Conservation (phyloP, 306 rosid genomes). For the Castanopsis chinensis region DNA sequence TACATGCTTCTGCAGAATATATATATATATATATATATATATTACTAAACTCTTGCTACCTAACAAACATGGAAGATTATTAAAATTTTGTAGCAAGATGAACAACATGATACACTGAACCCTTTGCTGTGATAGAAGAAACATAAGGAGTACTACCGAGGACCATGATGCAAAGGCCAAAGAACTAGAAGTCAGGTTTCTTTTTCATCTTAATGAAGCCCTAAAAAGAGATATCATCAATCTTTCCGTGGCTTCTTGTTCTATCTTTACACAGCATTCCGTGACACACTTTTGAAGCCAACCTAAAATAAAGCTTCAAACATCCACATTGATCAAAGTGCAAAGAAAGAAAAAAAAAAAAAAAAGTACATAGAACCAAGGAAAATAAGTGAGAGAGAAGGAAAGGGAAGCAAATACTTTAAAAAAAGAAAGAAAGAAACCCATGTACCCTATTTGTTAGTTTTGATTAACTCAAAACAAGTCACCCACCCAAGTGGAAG, state of each 20-base stretch:
- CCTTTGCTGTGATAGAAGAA: conserved; percentile 27
- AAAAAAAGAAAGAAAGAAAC: conserved; percentile 16
- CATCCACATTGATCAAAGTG: conserved; percentile 36
- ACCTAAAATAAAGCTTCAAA: conserved; percentile 46
- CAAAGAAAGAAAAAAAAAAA: background rate
- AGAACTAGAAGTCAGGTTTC: conserved; percentile 15
- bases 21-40: background rate
- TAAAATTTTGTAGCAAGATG: background rate
- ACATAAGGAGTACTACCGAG: conserved; percentile 3
- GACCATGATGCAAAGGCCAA: conserved; percentile 15
- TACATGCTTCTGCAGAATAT: background rate
- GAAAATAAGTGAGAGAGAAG: background rate
- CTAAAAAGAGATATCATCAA: background rate
- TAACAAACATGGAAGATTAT: conserved; percentile 19
- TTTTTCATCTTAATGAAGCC: background rate
- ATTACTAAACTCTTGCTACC: conserved; percentile 22
- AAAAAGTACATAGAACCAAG: background rate
- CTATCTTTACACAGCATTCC: conserved; percentile 4
- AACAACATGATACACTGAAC: background rate
- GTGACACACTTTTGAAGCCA: conserved; percentile 34
- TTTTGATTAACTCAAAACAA: conserved; percentile 44
- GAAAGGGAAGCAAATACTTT: conserved; percentile 20
- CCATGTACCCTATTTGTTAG: conserved; percentile 57
- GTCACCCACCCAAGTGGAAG: conserved; percentile 29
- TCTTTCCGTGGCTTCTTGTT: conserved; percentile 13